A percentile compares a stretch with the other conserved stretches of the same genome.
phyloP scores from a whole-genome alignment of 352 stramenopile species.

The Globisporangium ultimum region DNA sequence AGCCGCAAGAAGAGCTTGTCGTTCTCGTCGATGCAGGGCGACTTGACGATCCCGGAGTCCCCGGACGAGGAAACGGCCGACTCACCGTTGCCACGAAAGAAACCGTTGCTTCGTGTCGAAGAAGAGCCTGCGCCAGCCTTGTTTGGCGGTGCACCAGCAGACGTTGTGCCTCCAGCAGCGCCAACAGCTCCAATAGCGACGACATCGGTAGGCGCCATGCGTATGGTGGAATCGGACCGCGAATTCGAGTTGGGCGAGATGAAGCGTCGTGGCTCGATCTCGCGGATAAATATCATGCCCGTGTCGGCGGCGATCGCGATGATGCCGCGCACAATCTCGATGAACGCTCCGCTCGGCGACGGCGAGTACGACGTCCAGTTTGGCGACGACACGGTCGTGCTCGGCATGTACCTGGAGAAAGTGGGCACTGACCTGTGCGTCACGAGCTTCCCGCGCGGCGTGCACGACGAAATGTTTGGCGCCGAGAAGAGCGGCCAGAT shows the following conservation, averaged over 20 bases:
- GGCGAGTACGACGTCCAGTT: constrained; percentile 83
- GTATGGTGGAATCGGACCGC: constrained; percentile 39
- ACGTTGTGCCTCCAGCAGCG: not conserved
- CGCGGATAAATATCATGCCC: constrained; percentile 66
- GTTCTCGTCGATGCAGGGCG: constrained; percentile 45
- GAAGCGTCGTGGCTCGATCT: constrained; percentile 41
- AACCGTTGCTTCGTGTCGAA: constrained; percentile 30
- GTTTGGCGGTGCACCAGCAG: too few relatives aligned
- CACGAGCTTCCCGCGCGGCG: constrained; percentile 66
- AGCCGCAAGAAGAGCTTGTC: constrained; percentile 58
- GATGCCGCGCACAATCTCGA: constrained; percentile 69
- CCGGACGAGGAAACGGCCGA: constrained; percentile 28
- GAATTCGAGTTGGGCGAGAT: constrained; percentile 57
- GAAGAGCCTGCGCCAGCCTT: constrained; percentile 19
- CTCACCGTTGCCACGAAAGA: constrained; percentile 24
- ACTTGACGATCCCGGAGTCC: constrained; percentile 53
- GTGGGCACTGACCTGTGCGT: constrained; percentile 72
- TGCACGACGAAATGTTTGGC: constrained; percentile 65
- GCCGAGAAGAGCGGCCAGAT: constrained; percentile 77
- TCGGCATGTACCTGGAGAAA: constrained; percentile 82
- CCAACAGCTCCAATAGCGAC: constrained; percentile 5
- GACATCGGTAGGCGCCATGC: constrained; percentile 11
- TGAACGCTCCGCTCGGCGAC: constrained; percentile 45
- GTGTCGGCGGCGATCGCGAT: constrained; percentile 79
- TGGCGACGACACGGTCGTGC: constrained; percentile 56